phyloP scores from a whole-genome alignment of 225 moss, liverwort and hornwort genomes.

The Physcomitrellopsis africana region DNA sequence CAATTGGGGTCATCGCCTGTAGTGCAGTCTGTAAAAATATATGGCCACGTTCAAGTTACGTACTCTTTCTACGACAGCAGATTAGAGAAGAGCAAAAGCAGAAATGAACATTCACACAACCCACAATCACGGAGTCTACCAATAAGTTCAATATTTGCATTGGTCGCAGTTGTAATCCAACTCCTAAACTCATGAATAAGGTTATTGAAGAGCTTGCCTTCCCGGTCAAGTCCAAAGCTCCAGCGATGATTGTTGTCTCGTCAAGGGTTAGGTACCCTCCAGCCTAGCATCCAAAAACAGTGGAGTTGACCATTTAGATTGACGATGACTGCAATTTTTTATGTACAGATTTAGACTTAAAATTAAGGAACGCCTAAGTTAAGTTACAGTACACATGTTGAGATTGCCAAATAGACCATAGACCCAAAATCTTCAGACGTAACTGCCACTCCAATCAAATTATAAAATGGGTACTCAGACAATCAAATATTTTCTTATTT shows the following conservation, averaged over 20 bases:
- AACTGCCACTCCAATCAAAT: neutral
- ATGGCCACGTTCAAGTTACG: slow-evolving; percentile 16
- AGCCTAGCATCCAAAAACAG: slow-evolving; percentile 38
- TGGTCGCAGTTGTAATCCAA: slow-evolving; percentile 4
- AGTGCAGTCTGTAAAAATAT: slow-evolving; percentile 51
- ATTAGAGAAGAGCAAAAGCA: neutral
- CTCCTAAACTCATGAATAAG: neutral
- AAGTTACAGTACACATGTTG: neutral
- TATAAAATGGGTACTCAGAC: neutral
- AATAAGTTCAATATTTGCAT: neutral
- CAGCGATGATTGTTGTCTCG: slow-evolving; percentile 70
- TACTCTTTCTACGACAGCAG: slow-evolving; percentile 19
- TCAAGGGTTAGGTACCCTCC: slow-evolving; percentile 68
- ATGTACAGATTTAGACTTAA: neutral
- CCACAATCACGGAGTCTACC: too few species aligned
- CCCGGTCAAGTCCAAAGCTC: slow-evolving; percentile 67
- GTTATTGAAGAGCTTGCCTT: slow-evolving; percentile 39
- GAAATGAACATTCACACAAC: neutral
- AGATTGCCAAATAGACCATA: neutral
- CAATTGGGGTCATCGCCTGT: slow-evolving; percentile 75
- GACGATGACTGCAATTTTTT: slow-evolving; percentile 9
- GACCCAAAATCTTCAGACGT: slow-evolving; percentile 13
- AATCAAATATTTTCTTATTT: slow-evolving; percentile 2
- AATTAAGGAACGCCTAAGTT: neutral
- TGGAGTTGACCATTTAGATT: slow-evolving; percentile 5